phyloP scores from a whole-genome alignment of 352 stramenopile genomes.

The Peronospora belbahrii region DNA sequence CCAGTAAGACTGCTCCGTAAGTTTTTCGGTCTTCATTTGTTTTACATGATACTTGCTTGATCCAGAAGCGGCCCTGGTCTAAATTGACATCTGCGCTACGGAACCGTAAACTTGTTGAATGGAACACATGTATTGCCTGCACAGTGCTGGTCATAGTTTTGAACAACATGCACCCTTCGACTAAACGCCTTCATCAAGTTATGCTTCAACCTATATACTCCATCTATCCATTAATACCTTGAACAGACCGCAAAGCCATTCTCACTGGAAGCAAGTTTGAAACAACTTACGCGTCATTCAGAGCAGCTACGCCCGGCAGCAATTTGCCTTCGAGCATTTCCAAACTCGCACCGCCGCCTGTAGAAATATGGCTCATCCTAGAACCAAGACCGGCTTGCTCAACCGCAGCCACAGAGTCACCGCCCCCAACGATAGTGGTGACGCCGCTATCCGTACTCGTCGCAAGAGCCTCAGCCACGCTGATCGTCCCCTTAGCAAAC shows the following conservation, averaged over 20 bases:
- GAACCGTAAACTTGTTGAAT: too few species aligned
- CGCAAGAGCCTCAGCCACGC: conserved; percentile 88
- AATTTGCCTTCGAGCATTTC: conserved; percentile 98
- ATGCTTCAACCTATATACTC: background rate
- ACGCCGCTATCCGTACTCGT: conserved; percentile 72
- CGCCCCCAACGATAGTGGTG: conserved; percentile 90
- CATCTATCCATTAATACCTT: background rate
- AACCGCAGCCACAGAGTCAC: conserved; percentile 93
- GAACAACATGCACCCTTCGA: background rate
- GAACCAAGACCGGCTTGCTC: conserved; percentile 88
- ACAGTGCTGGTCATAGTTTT: background rate
- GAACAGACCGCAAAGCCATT: background rate
- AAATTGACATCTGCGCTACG: too few species aligned
- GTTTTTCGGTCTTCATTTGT: too few species aligned
- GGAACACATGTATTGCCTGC: background rate
- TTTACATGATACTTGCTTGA: too few species aligned
- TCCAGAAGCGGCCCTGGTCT: too few species aligned
- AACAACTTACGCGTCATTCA: conserved; percentile 47
- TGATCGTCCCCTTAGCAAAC: conserved; percentile 92
- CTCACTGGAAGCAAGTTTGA: background rate
- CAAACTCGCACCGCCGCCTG: conserved; percentile 96
- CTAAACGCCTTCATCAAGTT: background rate
- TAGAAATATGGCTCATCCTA: conserved; percentile 96
- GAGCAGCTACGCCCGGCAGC: conserved; percentile 94
- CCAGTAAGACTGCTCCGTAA: too few species aligned